Evolutionary conservation across 306 rosid genomes (phyloP).

Genomic region (Astragalus glycyphyllos): DNA sequence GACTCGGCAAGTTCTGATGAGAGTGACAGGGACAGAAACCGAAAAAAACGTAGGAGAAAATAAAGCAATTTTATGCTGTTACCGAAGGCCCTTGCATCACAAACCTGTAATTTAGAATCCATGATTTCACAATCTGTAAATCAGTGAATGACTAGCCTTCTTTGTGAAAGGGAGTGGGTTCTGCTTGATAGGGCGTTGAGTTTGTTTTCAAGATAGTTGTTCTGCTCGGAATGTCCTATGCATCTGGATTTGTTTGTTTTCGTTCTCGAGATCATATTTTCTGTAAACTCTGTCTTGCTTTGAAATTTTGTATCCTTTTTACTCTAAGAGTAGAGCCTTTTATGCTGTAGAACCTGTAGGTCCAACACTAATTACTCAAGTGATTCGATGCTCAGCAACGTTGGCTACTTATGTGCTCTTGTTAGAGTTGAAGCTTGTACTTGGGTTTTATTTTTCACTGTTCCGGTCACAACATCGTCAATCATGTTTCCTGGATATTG

Average conservation of each 20-base stretch:
- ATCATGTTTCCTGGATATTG: background rate
- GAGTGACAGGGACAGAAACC: conserved; percentile 49
- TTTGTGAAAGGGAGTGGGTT: background rate
- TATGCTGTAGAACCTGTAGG: conserved; percentile 2
- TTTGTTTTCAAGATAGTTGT: conserved; percentile 10
- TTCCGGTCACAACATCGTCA: background rate
- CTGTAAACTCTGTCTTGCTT: background rate
- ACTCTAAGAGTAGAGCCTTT: background rate
- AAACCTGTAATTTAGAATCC: conserved; percentile 25
- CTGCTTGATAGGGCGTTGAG: conserved; percentile 12
- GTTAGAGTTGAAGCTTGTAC: background rate
- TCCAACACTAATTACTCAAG: background rate
- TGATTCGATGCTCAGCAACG: background rate
- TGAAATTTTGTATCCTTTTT: background rate
- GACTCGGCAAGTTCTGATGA: conserved; percentile 63
- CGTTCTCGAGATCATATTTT: conserved; percentile 19
- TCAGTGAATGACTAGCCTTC: conserved; percentile 10
- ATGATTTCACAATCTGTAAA: conserved; percentile 23
- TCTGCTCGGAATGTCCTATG: background rate
- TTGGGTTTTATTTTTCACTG: background rate
- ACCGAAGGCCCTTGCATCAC: conserved; percentile 15
- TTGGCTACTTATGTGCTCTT: background rate
- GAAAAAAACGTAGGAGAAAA: conserved; percentile 63
- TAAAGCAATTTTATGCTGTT: conserved; percentile 29
- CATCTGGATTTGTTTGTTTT: conserved; percentile 26